Base-by-base conservation (phyloP, 2,329 filamentous ascomycete genomes). In the Colletotrichum siamense region DNA sequence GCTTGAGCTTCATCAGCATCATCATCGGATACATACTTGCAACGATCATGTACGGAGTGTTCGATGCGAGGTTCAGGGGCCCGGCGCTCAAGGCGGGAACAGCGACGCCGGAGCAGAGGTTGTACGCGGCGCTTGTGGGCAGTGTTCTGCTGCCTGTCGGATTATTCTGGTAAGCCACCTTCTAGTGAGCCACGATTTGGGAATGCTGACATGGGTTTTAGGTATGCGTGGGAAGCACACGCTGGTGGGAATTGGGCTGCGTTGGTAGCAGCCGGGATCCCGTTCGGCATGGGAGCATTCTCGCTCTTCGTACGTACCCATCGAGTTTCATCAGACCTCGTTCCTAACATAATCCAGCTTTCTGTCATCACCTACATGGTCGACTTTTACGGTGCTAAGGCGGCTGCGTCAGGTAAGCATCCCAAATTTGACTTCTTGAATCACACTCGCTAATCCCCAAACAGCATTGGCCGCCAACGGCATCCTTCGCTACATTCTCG, bases 401-500 rank as follows among this genome's bases (percentile, higher is more conserved):
- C 72, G 5, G 77, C 78, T 5, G 78, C 78, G 4, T 79, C 77
- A 5, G 76, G 77, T 77, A 65, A 39, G 67, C 4, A 6, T n/a
- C n/a, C n/a, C n/a, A n/a, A n/a, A n/a, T n/a, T n/a, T n/a, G n/a
- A n/a, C n/a, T n/a, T n/a, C n/a, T n/a, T n/a, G n/a, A n/a, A n/a
- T n/a, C n/a, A n/a, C n/a, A 8, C 16, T 2, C 36, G 22, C 30
- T 64, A 15, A 74, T 15, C 7, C 24, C 10, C 9, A 10, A 9
- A 8, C 15, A 63, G 80, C 79, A 0, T 71, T 80, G 10, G 87
- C 87, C 2, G 87, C 88, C 0, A 89, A 89, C 69, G 84, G 85
- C 0, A 80, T 89, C 6, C 73, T 85, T n/a, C 82, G 87, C 55
- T 89, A 87, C 59, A 79, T 79, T 0, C 80, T 88, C 12, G 85